Base-by-base conservation (phyloP, 345 rosid genomes). In the Eucalyptus globulus region DNA sequence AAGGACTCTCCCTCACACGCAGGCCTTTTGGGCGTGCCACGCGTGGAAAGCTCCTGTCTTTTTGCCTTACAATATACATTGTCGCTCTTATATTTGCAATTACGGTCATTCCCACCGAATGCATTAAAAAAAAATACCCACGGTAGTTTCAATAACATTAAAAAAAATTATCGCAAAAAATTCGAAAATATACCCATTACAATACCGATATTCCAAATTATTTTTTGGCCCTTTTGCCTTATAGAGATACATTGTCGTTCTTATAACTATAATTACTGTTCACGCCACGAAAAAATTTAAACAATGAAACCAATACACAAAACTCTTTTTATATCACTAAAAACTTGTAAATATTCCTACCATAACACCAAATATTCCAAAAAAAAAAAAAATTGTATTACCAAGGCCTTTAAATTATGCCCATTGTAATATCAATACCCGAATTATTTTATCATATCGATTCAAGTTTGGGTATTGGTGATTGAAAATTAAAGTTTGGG, bases 361-460 rank as follows among this genome's bases (percentile, higher is more conserved):
- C 17, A n/a, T 15, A n/a, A n/a, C 76, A n/a, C 37, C 10, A n/a
- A 7, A 8, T 67, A 31, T 67, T 65, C 3, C n/a, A n/a, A n/a
- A n/a, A n/a, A n/a, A n/a, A n/a, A n/a, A n/a, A n/a, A n/a, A n/a
- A n/a, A n/a, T n/a, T n/a, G n/a, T n/a, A 8, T n/a, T 14, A 67
- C 76, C 3, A 8, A 67, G 6, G 43, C 11, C 80, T 21, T 69
- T 69, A 69, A 69, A 9, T 8, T 69, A 34, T 69, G 44, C 80
- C 24, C 13, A 34, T 1, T 9, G 2, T 13, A 31, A 34, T 9
- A 69, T 69, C 80, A 17, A 34, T 34, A 34, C 22, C 7, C 0
- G 0, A 37, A 69, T 3, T 69, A 8, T 8, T 69, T 69, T 34
- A 16, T 69, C 80, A 16, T 40, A 1, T 19, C 0, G 1, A 27